These are phyloP conservation scores for Talaromyces stipitatus DNA, from an alignment of 495 filamentous ascomycete species.

Conservation along the genomic window DNA sequence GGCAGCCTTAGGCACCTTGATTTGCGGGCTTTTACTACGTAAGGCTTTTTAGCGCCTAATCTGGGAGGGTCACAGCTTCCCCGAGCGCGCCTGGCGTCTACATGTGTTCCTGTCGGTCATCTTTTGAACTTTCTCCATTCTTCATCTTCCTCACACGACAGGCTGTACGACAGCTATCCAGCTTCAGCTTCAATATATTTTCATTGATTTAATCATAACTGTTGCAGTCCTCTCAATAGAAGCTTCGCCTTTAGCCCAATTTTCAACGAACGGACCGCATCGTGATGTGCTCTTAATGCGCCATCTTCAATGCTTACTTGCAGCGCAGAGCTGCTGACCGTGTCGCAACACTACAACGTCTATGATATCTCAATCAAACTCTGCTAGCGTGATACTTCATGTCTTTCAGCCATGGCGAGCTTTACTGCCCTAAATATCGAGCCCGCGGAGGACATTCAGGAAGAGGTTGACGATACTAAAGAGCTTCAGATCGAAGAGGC, in stretches of 20 bases:
- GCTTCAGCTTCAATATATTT: too few relatives aligned
- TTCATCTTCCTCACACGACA: background rate
- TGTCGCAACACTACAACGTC: background rate
- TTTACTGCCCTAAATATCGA: constrained; percentile 88
- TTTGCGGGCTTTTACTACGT: background rate
- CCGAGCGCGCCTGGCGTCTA: constrained; percentile 1
- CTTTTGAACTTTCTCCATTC: background rate
- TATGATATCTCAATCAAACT: background rate
- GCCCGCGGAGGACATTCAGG: constrained; percentile 80
- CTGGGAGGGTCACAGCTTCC: background rate
- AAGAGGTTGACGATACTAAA: constrained; percentile 89
- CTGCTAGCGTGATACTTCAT: background rate
- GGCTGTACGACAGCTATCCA: too few relatives aligned
- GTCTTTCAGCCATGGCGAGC: constrained; percentile 31
- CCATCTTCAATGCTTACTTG: background rate
- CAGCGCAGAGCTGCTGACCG: background rate
- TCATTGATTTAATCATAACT: too few relatives aligned
- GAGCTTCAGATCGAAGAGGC: constrained; percentile 97
- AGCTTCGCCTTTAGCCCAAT: too few relatives aligned
- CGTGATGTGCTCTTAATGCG: background rate
- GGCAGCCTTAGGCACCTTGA: background rate
- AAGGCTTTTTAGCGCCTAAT: background rate
- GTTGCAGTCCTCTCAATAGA: too few relatives aligned
- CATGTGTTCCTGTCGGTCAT: background rate
- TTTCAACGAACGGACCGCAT: background rate